These are phyloP conservation scores for Candida tammaniensis DNA, from an alignment of 805 yeast species.

Conservation along the genomic window DNA sequence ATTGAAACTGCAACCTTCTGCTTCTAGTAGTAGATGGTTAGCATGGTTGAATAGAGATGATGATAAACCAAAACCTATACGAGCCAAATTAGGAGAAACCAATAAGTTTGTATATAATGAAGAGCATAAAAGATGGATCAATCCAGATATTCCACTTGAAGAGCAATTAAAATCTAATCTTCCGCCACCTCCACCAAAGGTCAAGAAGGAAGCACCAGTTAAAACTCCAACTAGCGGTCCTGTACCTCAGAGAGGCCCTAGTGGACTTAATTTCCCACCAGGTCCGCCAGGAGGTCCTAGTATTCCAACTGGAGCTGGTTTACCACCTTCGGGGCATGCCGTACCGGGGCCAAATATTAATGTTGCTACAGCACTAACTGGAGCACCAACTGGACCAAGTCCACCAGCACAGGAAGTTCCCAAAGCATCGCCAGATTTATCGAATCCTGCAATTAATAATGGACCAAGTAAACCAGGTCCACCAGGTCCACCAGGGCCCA, in stretches of 20 bases:
- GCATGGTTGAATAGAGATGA: conserved; percentile 30
- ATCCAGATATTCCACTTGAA: conserved; percentile 62
- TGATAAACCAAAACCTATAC: conserved; percentile 70
- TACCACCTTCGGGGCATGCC: too few relatives aligned
- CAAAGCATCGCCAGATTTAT: not conserved
- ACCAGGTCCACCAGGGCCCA: conserved; percentile 2
- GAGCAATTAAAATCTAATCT: conserved; percentile 54
- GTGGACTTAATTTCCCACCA: too few relatives aligned
- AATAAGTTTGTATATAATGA: conserved; percentile 78
- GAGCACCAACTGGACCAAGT: conserved; percentile 5
- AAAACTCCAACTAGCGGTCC: conserved; percentile 16
- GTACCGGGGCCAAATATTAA: conserved; percentile 7
- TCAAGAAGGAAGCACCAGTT: conserved; percentile 24
- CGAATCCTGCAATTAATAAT: not conserved
- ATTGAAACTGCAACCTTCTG: conserved; percentile 3
- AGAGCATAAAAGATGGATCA: conserved; percentile 82
- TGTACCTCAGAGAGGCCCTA: conserved; percentile 11
- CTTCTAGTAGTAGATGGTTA: conserved; percentile 11
- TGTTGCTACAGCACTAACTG: not conserved
- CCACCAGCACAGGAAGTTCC: not conserved
- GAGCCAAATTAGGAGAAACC: conserved; percentile 84
- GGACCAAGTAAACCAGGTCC: conserved; percentile 1
- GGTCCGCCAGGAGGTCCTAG: conserved; percentile 3
- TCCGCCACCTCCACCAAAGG: conserved; percentile 67
- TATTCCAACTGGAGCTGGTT: not conserved